phyloP scores from a whole-genome alignment of 805 yeast genomes.

The Ogataea kodamae region DNA sequence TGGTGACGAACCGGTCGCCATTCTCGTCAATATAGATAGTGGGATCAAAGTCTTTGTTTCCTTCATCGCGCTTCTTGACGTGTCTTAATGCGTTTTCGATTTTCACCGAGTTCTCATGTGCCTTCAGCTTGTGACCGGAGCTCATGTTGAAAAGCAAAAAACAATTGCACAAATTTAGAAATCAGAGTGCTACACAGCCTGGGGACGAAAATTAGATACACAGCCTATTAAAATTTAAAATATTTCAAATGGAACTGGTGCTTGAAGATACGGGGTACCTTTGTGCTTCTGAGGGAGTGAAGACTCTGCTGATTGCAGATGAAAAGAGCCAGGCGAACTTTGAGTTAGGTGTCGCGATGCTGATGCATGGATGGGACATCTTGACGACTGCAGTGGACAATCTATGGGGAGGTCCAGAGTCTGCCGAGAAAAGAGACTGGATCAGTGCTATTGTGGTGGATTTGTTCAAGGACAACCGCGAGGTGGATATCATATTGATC shows the following conservation, averaged over 20 bases:
- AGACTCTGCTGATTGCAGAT: constrained; percentile 35
- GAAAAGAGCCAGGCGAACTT: constrained; percentile 77
- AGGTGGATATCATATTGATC: constrained; percentile 72
- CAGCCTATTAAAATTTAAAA: too few relatives aligned
- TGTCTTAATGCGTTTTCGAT: constrained; percentile 65
- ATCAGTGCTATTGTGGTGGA: constrained; percentile 78
- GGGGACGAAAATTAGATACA: too few relatives aligned
- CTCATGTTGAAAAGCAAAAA: too few relatives aligned
- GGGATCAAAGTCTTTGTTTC: constrained; percentile 29
- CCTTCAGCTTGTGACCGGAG: constrained; percentile 16
- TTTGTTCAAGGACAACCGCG: constrained; percentile 56
- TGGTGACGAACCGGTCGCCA: constrained; percentile 54
- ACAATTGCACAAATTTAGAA: too few relatives aligned
- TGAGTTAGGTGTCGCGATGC: constrained; percentile 91
- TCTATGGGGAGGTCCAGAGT: constrained; percentile 93
- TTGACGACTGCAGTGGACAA: constrained; percentile 84
- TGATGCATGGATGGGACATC: constrained; percentile 87
- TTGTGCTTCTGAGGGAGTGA: constrained; percentile 24
- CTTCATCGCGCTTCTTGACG: constrained; percentile 42
- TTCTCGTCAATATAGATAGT: constrained; percentile 51
- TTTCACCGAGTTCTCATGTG: constrained; percentile 47
- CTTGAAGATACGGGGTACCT: constrained; percentile 35
- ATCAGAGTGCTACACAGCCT: too few relatives aligned
- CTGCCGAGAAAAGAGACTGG: constrained; percentile 94
- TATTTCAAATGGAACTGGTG: constrained; percentile 28